Base-by-base conservation (phyloP, 2,329 filamentous ascomycete genomes). In the Trichoderma sp. region DNA sequence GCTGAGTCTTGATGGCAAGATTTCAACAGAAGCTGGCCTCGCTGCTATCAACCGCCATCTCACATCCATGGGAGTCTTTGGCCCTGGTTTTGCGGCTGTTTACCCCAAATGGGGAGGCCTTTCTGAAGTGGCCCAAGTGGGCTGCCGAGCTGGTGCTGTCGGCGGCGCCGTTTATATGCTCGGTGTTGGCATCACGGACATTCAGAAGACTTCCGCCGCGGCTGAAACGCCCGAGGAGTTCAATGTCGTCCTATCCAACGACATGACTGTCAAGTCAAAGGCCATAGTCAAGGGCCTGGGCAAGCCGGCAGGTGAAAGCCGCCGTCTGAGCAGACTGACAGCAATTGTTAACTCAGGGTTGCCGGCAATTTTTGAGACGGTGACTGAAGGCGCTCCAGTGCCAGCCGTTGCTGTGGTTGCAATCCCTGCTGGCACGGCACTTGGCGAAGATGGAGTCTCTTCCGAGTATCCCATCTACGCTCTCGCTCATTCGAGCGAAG, bases 101-200 rank as follows among this genome's bases (percentile, higher is more conserved):
- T 88, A 97, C 73, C 91, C 94, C 27, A 97, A 97, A 84, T 99
- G 94, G 91, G 95, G 95, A 58, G 94, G 95, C 33, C 85, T 92
- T 58, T 91, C 93, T 37, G 95, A 99, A 80, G 89, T 98, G 70
- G 89, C 92, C 35, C 95, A 99, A 82, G 94, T 97, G 29, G 92
- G 90, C 5, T 98, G 96, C 78, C 91, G 95, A 73, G 93, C 95
- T 49, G 90, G 91, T 71, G 95, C 95, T 24, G 96, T 99, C 7
- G 95, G 95, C 43, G 96, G 96, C 59, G 93, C 90, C 13, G 88
- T 96, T 4, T 98, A 98, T 80, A 92, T 97, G 78, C 87, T 98
- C 19, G 91, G 89, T 55, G 91, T 90, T 60, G 89, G 89, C 11
- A 82, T 96, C 66, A 78, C 85, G 56, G 73, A 77, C 19, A 74